A percentile compares a stretch with the other conserved stretches of the same genome.
Evolutionary conservation across 1,284 basidiomycete species (phyloP).

Genomic region (Cystobasidium slooffiae): DNA sequence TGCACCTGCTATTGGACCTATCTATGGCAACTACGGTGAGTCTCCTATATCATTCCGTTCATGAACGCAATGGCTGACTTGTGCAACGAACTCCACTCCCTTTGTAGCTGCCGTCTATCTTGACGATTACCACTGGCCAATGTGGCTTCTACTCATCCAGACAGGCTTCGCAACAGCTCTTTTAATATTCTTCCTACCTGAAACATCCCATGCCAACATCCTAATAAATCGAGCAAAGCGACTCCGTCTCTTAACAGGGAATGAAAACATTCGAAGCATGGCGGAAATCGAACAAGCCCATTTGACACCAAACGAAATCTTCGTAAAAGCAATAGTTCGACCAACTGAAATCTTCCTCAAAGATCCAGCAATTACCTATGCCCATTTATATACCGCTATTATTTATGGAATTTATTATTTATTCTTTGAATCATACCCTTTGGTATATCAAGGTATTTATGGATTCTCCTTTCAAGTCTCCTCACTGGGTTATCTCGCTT

Average conservation of each 20-base stretch:
- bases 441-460: conserved; percentile 37
- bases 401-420: conserved; percentile 26
- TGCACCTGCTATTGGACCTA: conserved; percentile 31
- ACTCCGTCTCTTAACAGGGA: conserved; percentile 57
- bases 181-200: conserved; percentile 55
- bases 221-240: conserved; percentile 56
- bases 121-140: conserved; percentile 56
- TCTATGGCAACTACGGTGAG: conserved; percentile 18
- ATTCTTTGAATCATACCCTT: conserved; percentile 43
- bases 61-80: too few species aligned
- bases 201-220: conserved; percentile 57
- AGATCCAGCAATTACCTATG: conserved; percentile 39
- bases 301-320: neutral
- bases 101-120: conserved; percentile 50
- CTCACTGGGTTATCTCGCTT: conserved; percentile 43
- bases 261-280: conserved; percentile 54
- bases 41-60: too few species aligned
- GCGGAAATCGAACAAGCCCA: conserved; percentile 48
- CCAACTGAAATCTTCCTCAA: conserved; percentile 37
- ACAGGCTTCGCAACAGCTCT: conserved; percentile 53
- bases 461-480: conserved; percentile 34
- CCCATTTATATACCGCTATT: conserved; percentile 36
- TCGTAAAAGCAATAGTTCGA: conserved; percentile 45
- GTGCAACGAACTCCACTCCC: too few species aligned
- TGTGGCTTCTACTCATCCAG: conserved; percentile 57